Evolutionary conservation across 495 filamentous ascomycete genomes (phyloP), one percentile per base, ranked within the genome.

Genomic region (Neurospora tetraspora): DNA sequence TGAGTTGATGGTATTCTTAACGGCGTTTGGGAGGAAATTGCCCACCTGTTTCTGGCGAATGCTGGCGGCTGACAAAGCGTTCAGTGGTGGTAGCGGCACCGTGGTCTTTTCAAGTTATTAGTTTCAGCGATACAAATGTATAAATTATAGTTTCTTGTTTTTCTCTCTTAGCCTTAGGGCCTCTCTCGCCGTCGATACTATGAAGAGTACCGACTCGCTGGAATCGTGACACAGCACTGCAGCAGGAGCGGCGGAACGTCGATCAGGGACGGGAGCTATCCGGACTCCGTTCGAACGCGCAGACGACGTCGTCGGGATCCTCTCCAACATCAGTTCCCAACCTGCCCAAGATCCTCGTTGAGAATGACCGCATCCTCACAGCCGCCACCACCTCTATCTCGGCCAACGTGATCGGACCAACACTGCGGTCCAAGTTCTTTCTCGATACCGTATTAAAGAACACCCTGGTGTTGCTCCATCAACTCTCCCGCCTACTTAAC

Each of bases 311-410:
- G 85, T 97, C 47, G 87, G 89, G 69, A 94, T 96, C 73, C 84
- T 98, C 20, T 89, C 90, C 23, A 83, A 85, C 31, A 93, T 95
- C 43, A n/a, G 89, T 95, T 59, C 92, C 95, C 8, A 90, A 92
- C 45, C 88, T 98, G 36, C 89, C 91, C 18, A 92, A 92, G 73
- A 91, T 97, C 12, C 84, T 98, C 34, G 90, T 92, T 42, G 94
- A 97, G 73, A 88, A 89, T 11, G 95, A 98, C 76, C 90, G 94
- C 14, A 89, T 97, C 74, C 85, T 90, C 36, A 88, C 87, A 9
- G 94, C 91, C 20, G 91, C 92, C n/a, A 89, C 87, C 5, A 89
- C 87, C 5, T 90, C 87, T 36, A 94, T 99, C 23, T 96, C 93
- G 2, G 88, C 90, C 36, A 94, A 90, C 77, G 86, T 98, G 20